Conservation (phyloP, 208 protist species). For the Trypanosoma cruzi region DNA sequence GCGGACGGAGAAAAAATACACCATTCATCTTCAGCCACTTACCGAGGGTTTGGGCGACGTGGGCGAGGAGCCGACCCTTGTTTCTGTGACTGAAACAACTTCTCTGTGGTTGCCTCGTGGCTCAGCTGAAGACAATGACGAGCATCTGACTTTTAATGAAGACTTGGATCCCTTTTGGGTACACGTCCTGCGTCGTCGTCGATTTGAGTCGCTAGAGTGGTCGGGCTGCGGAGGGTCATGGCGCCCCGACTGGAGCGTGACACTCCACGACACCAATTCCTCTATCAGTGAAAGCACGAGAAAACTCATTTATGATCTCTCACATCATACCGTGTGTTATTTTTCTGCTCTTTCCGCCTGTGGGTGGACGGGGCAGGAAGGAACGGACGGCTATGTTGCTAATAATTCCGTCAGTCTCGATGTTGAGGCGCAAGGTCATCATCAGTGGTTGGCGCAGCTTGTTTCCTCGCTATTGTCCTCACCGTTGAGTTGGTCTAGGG, state of each 20-base stretch:
- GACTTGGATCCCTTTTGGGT: constrained; percentile 82
- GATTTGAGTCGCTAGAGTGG: constrained; percentile 66
- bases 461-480: constrained; percentile 82
- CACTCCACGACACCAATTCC: constrained; percentile 5
- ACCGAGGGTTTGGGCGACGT: constrained; percentile 36
- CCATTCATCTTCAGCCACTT: constrained; percentile 58
- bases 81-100: constrained; percentile 53
- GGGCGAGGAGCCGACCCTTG: constrained; percentile 38
- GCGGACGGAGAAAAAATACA: constrained; percentile 39
- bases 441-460: constrained; percentile 81
- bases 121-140: constrained; percentile 25
- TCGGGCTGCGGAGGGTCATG: constrained; percentile 79
- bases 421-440: constrained; percentile 7
- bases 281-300: constrained; percentile 22
- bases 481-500: constrained; percentile 66
- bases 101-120: constrained; percentile 31
- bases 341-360: constrained; percentile 78
- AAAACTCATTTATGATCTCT: constrained; percentile 48
- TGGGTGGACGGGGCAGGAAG: constrained; percentile 23
- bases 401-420: neutral
- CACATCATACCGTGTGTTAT: constrained; percentile 73
- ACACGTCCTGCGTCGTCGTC: constrained; percentile 51
- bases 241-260: constrained; percentile 61
- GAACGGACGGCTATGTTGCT: neutral
- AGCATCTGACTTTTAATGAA: constrained; percentile 61